Evolutionary conservation across 2,329 filamentous ascomycete species (phyloP).

Genomic region (Sclerotinia spermophila): DNA sequence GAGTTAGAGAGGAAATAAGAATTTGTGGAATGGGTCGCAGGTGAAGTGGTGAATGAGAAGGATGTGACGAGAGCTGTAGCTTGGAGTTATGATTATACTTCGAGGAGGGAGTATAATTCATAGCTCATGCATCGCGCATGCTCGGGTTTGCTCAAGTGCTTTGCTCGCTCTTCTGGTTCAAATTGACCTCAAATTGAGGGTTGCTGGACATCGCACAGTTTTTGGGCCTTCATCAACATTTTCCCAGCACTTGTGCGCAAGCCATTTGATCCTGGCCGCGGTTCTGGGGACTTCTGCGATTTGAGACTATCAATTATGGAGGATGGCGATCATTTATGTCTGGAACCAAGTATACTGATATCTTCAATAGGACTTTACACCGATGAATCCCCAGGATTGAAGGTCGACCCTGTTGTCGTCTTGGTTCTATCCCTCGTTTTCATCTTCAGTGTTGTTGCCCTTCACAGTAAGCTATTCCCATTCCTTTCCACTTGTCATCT

Average conservation of each 20-base stretch:
- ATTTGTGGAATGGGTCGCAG: neutral
- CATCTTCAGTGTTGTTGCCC: slow-evolving; percentile 96
- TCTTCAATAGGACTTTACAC: slow-evolving; percentile 75
- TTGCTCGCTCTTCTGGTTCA: neutral
- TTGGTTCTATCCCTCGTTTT: slow-evolving; percentile 95
- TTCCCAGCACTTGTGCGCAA: neutral
- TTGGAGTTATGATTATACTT: neutral
- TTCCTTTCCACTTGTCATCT: neutral
- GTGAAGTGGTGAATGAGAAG: neutral
- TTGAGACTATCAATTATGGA: neutral
- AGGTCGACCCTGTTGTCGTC: slow-evolving; percentile 97
- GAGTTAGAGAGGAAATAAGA: neutral
- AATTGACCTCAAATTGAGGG: neutral
- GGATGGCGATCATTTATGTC: neutral
- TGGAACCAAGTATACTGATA: slow-evolving; percentile 18
- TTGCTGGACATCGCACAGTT: neutral
- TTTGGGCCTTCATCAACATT: neutral
- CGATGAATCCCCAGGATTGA: slow-evolving; percentile 93
- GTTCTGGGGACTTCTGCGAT: neutral
- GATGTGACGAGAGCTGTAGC: neutral
- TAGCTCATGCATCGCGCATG: neutral
- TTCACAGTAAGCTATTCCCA: slow-evolving; percentile 71
- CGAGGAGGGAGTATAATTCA: neutral
- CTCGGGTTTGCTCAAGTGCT: neutral
- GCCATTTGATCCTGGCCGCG: neutral